Percentiles rank a stretch among this genome's conserved stretches.
phyloP scores from a whole-genome alignment of 169 alveolate species.

The Eimeria necatrix region DNA sequence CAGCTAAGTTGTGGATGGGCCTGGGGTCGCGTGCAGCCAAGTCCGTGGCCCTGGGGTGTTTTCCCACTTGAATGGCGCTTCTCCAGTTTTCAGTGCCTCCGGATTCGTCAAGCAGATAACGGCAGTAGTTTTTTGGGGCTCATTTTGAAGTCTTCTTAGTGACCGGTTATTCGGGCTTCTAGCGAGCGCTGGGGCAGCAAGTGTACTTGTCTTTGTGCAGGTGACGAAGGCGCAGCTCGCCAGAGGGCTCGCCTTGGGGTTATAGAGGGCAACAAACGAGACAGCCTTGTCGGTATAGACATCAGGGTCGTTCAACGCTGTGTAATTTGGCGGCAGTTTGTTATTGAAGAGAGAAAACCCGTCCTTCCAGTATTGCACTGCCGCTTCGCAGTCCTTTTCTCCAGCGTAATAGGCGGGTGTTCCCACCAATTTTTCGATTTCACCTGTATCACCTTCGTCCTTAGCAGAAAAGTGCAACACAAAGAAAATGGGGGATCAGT shows the following conservation, averaged over 20 bases:
- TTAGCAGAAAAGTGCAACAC: too few relatives aligned
- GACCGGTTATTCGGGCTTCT: too few relatives aligned
- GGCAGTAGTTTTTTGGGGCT: too few relatives aligned
- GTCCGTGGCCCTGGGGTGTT: too few relatives aligned
- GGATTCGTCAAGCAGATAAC: too few relatives aligned
- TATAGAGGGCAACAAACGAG: conserved; percentile 61
- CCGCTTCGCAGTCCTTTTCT: conserved; percentile 8
- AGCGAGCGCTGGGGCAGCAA: too few relatives aligned
- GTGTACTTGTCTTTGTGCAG: background rate
- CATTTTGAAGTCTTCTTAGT: too few relatives aligned
- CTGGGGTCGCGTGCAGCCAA: too few relatives aligned
- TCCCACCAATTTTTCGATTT: background rate
- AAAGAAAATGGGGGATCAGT: too few relatives aligned
- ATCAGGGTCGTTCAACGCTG: background rate
- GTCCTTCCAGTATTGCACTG: conserved; percentile 19
- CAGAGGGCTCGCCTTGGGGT: conserved; percentile 43
- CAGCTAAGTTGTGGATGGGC: too few relatives aligned
- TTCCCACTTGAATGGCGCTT: too few relatives aligned
- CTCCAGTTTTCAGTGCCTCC: too few relatives aligned
- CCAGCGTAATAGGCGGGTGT: conserved; percentile 8
- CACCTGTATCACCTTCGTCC: background rate
- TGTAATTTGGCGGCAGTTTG: conserved; percentile 36
- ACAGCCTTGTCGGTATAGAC: background rate
- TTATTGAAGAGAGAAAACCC: background rate
- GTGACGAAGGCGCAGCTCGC: conserved; percentile 14